A percentile compares a stretch with the other conserved stretches of the same genome.
Conservation (phyloP, 495 filamentous ascomycete genomes). For the Peziza echinospora region DNA sequence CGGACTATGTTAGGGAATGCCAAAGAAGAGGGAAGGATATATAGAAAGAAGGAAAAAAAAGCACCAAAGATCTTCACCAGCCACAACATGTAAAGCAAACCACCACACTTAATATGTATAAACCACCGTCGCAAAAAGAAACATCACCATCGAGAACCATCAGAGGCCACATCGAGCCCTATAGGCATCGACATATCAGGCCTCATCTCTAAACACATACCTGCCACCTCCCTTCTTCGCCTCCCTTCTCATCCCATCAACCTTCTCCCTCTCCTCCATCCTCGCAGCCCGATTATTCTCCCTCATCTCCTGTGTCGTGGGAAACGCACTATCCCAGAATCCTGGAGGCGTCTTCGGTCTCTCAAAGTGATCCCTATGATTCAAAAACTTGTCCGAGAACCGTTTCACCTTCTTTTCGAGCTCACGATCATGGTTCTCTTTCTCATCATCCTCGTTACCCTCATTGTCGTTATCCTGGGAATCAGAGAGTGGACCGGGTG, state of each 20-base stretch:
- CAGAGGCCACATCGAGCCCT: no score
- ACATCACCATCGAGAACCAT: no score
- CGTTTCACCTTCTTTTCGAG: conserved; percentile 43
- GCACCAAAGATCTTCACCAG: no score
- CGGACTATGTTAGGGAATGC: no score
- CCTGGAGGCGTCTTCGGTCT: conserved; percentile 54
- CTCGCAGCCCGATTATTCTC: conserved; percentile 39
- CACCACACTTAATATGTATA: no score
- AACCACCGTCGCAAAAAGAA: no score
- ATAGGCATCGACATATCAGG: neutral
- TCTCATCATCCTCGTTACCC: conserved; percentile 25
- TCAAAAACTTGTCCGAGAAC: conserved; percentile 50
- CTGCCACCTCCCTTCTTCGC: conserved; percentile 25
- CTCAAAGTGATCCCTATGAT: conserved; percentile 52
- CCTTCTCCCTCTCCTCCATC: conserved; percentile 33
- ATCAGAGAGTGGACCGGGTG: neutral
- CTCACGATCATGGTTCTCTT: conserved; percentile 33
- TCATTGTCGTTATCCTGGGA: neutral
- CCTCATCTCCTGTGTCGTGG: conserved; percentile 54
- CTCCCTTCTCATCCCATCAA: conserved; percentile 57
- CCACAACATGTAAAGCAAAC: no score
- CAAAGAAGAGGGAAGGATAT: no score
- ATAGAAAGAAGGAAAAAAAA: no score
- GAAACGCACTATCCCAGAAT: conserved; percentile 79
- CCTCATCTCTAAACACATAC: conserved; percentile 9